These are phyloP conservation scores for Peziza echinospora DNA, from an alignment of 495 filamentous ascomycete species.

Conservation along the genomic window DNA sequence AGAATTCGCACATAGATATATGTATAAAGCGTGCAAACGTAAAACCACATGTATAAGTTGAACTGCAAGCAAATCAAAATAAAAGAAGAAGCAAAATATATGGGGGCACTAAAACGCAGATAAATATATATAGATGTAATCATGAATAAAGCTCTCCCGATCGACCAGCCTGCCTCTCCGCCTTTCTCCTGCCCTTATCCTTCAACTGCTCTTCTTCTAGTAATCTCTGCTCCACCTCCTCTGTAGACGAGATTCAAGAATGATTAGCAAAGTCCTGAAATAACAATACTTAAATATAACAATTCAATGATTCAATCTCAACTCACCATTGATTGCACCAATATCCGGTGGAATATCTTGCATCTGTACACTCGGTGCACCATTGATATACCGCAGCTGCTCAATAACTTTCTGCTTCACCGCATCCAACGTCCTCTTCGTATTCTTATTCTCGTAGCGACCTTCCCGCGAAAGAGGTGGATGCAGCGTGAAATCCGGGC, in stretches of 20 bases:
- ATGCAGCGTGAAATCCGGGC: constrained; percentile 55
- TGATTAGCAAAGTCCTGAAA: too few relatives aligned
- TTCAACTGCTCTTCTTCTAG: constrained; percentile 44
- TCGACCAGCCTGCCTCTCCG: constrained; percentile 22
- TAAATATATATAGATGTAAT: too few relatives aligned
- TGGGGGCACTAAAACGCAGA: too few relatives aligned
- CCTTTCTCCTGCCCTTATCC: constrained; percentile 29
- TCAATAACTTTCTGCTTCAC: constrained; percentile 56
- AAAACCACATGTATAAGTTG: too few relatives aligned
- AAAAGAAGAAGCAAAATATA: too few relatives aligned
- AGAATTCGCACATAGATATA: too few relatives aligned
- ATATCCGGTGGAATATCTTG: constrained; percentile 61
- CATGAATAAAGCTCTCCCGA: background rate
- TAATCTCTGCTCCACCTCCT: constrained; percentile 58
- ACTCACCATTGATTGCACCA: constrained; percentile 32
- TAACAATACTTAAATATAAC: too few relatives aligned
- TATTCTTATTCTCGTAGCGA: constrained; percentile 56
- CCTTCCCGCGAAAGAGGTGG: constrained; percentile 50
- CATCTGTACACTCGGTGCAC: constrained; percentile 73
- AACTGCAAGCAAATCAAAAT: too few relatives aligned
- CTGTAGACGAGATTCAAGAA: constrained; percentile 13
- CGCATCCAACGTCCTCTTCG: constrained; percentile 47
- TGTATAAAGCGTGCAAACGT: too few relatives aligned
- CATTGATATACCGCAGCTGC: constrained; percentile 65
- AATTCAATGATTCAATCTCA: too few relatives aligned